Percentiles rank a stretch among this genome's conserved stretches.
These are phyloP conservation scores for Oryza meridionalis DNA, from an alignment of 176 grass and related monocot genomes.

Conservation along the genomic window DNA sequence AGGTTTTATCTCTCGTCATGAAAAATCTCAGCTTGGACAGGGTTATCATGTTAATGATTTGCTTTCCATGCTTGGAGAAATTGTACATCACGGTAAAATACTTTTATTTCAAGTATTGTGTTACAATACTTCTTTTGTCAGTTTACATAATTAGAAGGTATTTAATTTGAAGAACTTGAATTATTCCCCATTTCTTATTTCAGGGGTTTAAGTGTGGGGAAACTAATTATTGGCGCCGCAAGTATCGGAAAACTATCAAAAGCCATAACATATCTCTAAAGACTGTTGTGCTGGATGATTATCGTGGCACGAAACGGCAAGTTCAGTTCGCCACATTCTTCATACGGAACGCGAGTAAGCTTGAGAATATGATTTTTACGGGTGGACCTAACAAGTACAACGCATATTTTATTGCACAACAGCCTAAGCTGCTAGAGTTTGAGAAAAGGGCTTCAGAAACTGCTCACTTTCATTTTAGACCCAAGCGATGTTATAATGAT, in stretches of 20 bases:
- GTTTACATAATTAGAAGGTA: too few species aligned
- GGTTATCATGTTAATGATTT: conserved; percentile 2
- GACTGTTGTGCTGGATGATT: not conserved
- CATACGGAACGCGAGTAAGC: not conserved
- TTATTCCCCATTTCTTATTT: not conserved
- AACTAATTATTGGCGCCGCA: not conserved
- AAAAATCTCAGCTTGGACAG: not conserved
- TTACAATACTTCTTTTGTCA: not conserved
- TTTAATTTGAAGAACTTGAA: not conserved
- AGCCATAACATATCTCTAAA: conserved; percentile 17
- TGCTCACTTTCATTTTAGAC: conserved; percentile 6
- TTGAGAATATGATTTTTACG: not conserved
- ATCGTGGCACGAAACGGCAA: conserved; percentile 5
- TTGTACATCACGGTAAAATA: not conserved
- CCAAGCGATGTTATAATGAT: not conserved
- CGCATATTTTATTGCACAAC: not conserved
- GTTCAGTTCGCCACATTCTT: conserved; percentile 35
- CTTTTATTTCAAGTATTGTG: not conserved
- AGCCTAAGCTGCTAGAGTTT: not conserved
- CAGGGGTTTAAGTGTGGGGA: not conserved
- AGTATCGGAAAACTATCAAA: not conserved
- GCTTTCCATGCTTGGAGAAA: conserved; percentile 28
- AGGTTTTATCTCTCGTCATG: not conserved
- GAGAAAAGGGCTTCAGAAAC: conserved; percentile 7
- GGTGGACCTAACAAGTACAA: not conserved